Base-by-base conservation (phyloP, 441 rosid genomes). In the Pelargonium australe region DNA sequence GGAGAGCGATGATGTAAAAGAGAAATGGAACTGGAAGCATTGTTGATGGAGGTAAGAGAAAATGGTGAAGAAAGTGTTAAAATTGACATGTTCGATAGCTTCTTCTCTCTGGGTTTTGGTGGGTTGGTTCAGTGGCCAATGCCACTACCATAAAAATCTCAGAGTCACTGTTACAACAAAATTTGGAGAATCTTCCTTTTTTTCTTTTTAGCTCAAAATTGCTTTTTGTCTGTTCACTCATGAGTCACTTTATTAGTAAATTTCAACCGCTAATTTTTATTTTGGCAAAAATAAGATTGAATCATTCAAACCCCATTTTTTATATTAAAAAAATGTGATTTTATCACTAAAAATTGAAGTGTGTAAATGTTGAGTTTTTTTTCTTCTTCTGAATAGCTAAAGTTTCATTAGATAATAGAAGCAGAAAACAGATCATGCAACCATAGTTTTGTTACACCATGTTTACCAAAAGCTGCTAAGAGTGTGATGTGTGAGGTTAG, bases 81-180 rank as follows among this genome's bases (percentile, higher is more conserved):
- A 10, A 72, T 73, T 70, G 72, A 78, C 57, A 69, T 74, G 3
- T 58, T 31, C 23, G 63, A 11, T 58, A 20, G 63, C 63, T 19
- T 7, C 23, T 11, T 19, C 31, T 58, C 31, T 58, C 63, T 58
- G 63, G 63, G 63, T 19, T 58, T 58, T 20, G 63, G 13, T 19
- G 28, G 43, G 31, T 45, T 58, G 25, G 19, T 57, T 57, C 63
- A 58, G 19, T 58, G 34, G 31, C 23, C 63, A 58, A 20, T 58
- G 11, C 34, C 63, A 58, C 63, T 19, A 19, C 63, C 34, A 58
- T 19, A 58, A 58, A 58, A 58, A 53, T 58, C 63, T 58, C 31
- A 7, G 63, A 19, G 31, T 28, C 63, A 58, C 9, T 20, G 23
- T 11, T 19, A 58, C 62, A 57, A 57, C 41, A 37, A 44, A 58